Evolutionary conservation across 2,329 filamentous ascomycete genomes (phyloP), one percentile per base, ranked within the genome.

Genomic region (Monascus ruber): DNA sequence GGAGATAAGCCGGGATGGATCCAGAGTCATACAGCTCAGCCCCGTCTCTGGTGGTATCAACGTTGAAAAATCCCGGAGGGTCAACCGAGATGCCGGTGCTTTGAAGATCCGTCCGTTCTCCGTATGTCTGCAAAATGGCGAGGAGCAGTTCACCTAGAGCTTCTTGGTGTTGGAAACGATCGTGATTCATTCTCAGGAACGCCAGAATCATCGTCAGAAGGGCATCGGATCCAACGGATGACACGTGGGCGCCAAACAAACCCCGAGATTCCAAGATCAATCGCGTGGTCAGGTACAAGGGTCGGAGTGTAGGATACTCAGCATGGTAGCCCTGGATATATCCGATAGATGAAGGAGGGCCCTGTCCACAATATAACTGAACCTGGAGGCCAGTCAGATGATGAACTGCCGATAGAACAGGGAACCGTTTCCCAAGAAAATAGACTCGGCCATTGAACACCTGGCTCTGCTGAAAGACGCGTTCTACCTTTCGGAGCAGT

Each of bases 151-250:
- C 49, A 11, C 56, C 70, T 2, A 66, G 49, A 37, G 62, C 52
- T 33, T 55, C 42, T 26, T 48, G 40, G 1, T 49, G 49, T 33
- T 45, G 44, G 37, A 51, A 61, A 35, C 52, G 49, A 41, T 50
- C 58, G 26, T 63, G 58, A 27, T 56, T 57, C 44, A 69, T 60
- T 44, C 69, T 70, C 26, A 78, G 54, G 26, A 70, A 68, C 4
- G 73, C 71, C 9, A 73, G 69, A 11, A 79, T 55, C 63, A 79
- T 72, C 59, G 77, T 71, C 49, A 76, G 66, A 6, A 77, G 58
- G 8, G 67, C 61, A 49, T 79, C 76, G 0, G 73, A 69, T 10
- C 67, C 68, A 28, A 79, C 55, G 1, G 73, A 71, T n/a, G 68
- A 68, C 3, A 54, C 49, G 39, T 58, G 65, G 11, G 69, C 63